Conservation (phyloP, 176 grass and related monocot species). For the Zoysia pacifica region DNA sequence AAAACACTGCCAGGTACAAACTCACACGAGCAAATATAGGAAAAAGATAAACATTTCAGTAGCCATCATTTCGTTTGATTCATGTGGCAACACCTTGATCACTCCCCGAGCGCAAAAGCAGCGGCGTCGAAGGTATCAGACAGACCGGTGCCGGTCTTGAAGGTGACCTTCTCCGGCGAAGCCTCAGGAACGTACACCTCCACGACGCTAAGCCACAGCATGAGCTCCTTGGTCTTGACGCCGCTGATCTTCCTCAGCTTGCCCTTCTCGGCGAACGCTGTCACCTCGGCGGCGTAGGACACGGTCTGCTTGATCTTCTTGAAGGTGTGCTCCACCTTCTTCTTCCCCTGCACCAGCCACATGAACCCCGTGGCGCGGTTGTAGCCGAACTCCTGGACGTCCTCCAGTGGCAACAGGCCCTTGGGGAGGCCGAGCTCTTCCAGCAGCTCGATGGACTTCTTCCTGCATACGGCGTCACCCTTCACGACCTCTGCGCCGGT, state of each 20-base stretch:
- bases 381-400: not conserved
- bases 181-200: not conserved
- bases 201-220: not conserved
- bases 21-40: not conserved
- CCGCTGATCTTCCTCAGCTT: not conserved
- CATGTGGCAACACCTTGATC: not conserved
- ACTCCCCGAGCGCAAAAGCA: not conserved
- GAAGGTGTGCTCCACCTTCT: not conserved
- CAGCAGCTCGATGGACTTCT: not conserved
- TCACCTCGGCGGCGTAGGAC: not conserved
- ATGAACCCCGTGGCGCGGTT: not conserved
- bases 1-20: not conserved
- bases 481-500: not conserved
- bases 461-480: not conserved
- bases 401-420: not conserved
- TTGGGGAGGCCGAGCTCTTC: not conserved
- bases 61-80: not conserved
- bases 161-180: not conserved
- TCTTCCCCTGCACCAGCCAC: slow-evolving; percentile 2
- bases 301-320: not conserved
- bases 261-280: not conserved
- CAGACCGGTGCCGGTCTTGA: not conserved
- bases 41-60: not conserved
- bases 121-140: not conserved
- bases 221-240: not conserved